These are phyloP conservation scores for Lyophyllum atratum DNA, from an alignment of 768 basidiomycete genomes.

Conservation along the genomic window DNA sequence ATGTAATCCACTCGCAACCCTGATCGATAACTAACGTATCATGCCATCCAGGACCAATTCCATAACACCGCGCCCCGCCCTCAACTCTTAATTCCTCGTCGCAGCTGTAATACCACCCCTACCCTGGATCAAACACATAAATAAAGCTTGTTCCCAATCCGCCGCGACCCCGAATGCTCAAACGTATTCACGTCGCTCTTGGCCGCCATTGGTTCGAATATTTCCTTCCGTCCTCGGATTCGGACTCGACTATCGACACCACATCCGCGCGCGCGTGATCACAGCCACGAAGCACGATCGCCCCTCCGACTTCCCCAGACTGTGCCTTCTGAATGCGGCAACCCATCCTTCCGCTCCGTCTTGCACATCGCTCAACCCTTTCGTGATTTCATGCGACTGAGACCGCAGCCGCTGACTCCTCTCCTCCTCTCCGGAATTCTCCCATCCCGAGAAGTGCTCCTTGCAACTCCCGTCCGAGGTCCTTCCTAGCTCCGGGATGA, in stretches of 20 bases:
- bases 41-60: background rate
- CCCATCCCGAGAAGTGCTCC: constrained; percentile 3
- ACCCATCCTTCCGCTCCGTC: background rate
- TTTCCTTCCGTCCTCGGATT: constrained; percentile 1
- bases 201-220: background rate
- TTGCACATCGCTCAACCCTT: background rate
- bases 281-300: background rate
- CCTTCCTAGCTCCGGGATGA: background rate
- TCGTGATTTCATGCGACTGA: background rate
- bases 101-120: background rate
- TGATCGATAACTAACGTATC: background rate
- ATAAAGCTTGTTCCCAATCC: background rate
- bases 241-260: background rate
- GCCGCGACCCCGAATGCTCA: background rate
- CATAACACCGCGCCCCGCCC: background rate
- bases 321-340: background rate
- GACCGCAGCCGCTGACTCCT: constrained; percentile 1
- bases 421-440: constrained; percentile 8
- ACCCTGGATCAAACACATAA: background rate
- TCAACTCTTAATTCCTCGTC: background rate
- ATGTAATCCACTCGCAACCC: background rate
- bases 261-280: background rate
- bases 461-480: background rate
- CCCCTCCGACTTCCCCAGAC: background rate
- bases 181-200: background rate